A percentile compares a stretch with the other conserved stretches of the same genome.
Evolutionary conservation across 1,284 basidiomycete species (phyloP).

Genomic region (Thelephora terrestris): DNA sequence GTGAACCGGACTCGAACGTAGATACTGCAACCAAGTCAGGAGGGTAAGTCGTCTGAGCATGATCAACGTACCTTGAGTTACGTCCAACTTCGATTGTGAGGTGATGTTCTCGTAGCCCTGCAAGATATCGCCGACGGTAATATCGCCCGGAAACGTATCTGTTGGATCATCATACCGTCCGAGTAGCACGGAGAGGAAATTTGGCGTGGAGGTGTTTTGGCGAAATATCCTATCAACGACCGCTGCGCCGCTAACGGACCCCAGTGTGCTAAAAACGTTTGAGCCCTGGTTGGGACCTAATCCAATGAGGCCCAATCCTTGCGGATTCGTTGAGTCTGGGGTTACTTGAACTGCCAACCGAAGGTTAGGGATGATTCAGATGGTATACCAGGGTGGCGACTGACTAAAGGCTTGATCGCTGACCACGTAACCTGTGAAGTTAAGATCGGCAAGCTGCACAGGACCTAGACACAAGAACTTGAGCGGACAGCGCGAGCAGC

Average conservation of each 20-base stretch:
- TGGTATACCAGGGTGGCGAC: constrained; percentile 13
- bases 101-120: constrained; percentile 20
- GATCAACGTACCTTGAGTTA: constrained; percentile 13
- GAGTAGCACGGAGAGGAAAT: constrained; percentile 38
- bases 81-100: constrained; percentile 22
- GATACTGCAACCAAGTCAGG: not conserved
- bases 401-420: constrained; percentile 48
- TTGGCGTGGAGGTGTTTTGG: constrained; percentile 40
- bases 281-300: constrained; percentile 29
- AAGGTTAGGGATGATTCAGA: not conserved
- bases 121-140: constrained; percentile 25
- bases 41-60: constrained; percentile 3
- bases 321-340: constrained; percentile 9
- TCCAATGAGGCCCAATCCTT: constrained; percentile 24
- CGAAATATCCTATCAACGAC: constrained; percentile 49
- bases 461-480: constrained; percentile 24
- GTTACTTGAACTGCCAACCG: constrained; percentile 15
- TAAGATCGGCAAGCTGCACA: constrained; percentile 38
- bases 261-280: constrained; percentile 15
- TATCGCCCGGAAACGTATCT: constrained; percentile 19
- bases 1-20: constrained; percentile 9
- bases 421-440: constrained; percentile 43
- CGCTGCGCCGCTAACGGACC: constrained; percentile 26
- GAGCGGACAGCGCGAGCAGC: constrained; percentile 3
- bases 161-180: constrained; percentile 17